Evolutionary conservation across 306 rosid genomes (phyloP), one percentile per base, ranked within the genome.

Genomic region (Senna siamea): DNA sequence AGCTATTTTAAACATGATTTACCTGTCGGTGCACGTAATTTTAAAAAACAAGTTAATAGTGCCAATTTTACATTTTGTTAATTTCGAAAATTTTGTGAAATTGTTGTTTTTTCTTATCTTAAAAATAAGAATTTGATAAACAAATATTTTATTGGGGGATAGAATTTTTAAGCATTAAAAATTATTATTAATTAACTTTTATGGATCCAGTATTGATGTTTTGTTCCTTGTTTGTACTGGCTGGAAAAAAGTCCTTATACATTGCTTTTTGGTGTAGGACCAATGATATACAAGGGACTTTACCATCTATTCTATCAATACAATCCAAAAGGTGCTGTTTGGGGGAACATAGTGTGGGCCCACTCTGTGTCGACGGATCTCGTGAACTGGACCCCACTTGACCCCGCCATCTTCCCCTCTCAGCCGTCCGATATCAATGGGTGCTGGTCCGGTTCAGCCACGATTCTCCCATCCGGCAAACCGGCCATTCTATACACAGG

Each of bases 271-370:
- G n/a, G 1, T 58, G 23, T 67, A 93, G 97, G 92, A 8, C 96
- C 96, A 67, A 7, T 93, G 87, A 37, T 63, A 19, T 90, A 82
- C 69, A 85, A 79, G 19, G 96, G 93, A 50, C n/a, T 86, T 4
- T 93, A 93, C 70, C 98, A 93, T 64, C 47, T 93, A 0, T 91
- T 93, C 82, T 91, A 91, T 19, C 98, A 90, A 76, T 90, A 84
- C 78, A 93, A 90, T 32, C 98, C 97, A 0, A 66, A 80, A 59
- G 93, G 89, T 5, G 92, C 85, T 0, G 85, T 79, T 2, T 93
- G 98, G 98, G 97, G 92, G 0, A 86, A 87, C 69, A 89, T 93
- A 1, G 89, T 93, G 4, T 93, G 97, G 98, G 98, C 98, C 2
- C 98, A 93, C 63, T 91, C 98, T 0, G 76, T 92, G 7, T 93